These are phyloP conservation scores for Stachybotrys elegans DNA, from an alignment of 2,329 filamentous ascomycete genomes.

Conservation along the genomic window DNA sequence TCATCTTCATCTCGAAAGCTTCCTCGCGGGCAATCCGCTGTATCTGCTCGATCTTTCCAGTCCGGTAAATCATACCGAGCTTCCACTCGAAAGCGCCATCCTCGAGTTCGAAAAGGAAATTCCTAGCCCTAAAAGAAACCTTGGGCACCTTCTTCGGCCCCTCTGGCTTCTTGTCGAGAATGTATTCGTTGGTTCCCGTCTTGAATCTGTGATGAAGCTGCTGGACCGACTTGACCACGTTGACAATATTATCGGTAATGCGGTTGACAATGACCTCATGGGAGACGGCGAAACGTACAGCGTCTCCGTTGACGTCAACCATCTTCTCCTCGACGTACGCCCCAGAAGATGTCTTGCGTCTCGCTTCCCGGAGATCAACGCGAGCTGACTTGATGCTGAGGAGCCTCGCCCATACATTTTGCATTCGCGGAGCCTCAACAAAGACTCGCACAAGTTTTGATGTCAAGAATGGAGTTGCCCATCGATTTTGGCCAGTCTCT, in stretches of 20 bases:
- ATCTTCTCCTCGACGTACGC: conserved; percentile 68
- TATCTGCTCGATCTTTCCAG: conserved; percentile 82
- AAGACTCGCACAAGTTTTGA: conserved; percentile 79
- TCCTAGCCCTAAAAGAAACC: conserved; percentile 74
- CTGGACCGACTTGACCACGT: conserved; percentile 78
- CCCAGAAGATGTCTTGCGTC: conserved; percentile 57
- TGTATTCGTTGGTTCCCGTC: conserved; percentile 82
- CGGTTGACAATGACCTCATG: conserved; percentile 86
- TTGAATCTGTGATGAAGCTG: conserved; percentile 92
- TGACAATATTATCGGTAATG: conserved; percentile 90
- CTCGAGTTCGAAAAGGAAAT: conserved; percentile 85
- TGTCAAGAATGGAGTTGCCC: conserved; percentile 76
- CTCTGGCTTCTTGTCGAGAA: conserved; percentile 79
- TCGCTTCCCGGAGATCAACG: conserved; percentile 73
- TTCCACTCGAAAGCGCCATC: conserved; percentile 98
- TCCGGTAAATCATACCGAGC: conserved; percentile 85
- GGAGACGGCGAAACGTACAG: conserved; percentile 81
- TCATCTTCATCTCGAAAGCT: conserved; percentile 81
- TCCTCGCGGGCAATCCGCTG: conserved; percentile 87
- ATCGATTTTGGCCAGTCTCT: conserved; percentile 79
- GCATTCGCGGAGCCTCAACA: conserved; percentile 79
- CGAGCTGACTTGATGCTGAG: conserved; percentile 77
- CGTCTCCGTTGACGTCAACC: conserved; percentile 79
- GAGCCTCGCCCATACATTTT: conserved; percentile 78
- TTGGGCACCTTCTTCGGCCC: conserved; percentile 82